A percentile compares a stretch with the other conserved stretches of the same genome.
These are phyloP conservation scores for Aeschynomene evenia DNA, from an alignment of 306 rosid species.

Conservation along the genomic window DNA sequence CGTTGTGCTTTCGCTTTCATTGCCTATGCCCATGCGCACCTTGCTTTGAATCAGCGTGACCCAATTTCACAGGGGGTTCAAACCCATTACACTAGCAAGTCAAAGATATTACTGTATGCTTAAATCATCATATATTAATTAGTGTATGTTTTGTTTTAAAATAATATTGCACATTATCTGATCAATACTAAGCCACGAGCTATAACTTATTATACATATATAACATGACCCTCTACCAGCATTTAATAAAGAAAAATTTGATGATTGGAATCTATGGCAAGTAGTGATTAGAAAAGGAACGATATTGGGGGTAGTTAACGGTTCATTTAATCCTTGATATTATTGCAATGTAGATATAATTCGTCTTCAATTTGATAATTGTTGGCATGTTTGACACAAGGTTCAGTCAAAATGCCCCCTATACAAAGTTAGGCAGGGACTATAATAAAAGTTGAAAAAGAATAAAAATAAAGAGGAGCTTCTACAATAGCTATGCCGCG, in stretches of 20 bases:
- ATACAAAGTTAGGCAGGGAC: conserved; percentile 11
- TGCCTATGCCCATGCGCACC: conserved; percentile 18
- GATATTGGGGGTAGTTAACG: not conserved
- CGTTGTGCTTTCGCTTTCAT: conserved; percentile 48
- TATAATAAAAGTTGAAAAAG: not conserved
- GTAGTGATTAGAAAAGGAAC: conserved; percentile 17
- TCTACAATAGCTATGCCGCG: not conserved
- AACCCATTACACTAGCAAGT: conserved; percentile 36
- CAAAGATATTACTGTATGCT: conserved; percentile 21
- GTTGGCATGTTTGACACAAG: conserved; percentile 6
- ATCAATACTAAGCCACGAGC: not conserved
- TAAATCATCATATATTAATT: no score
- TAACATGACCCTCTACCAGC: conserved; percentile 31
- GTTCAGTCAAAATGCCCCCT: conserved; percentile 1
- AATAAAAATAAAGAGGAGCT: not conserved
- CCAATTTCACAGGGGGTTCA: conserved; percentile 19
- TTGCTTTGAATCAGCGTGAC: conserved; percentile 20
- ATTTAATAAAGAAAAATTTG: conserved; percentile 12
- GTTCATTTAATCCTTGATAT: conserved; percentile 11
- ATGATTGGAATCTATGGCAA: conserved; percentile 32
- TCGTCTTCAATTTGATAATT: not conserved
- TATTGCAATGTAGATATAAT: conserved; percentile 27
- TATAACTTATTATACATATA: not conserved
- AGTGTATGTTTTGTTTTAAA: no score
- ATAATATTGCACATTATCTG: not conserved